Percentiles rank a stretch among this genome's conserved stretches.
Conservation (phyloP, 257 asterid genomes). For the Jaltomata sinuosa region DNA sequence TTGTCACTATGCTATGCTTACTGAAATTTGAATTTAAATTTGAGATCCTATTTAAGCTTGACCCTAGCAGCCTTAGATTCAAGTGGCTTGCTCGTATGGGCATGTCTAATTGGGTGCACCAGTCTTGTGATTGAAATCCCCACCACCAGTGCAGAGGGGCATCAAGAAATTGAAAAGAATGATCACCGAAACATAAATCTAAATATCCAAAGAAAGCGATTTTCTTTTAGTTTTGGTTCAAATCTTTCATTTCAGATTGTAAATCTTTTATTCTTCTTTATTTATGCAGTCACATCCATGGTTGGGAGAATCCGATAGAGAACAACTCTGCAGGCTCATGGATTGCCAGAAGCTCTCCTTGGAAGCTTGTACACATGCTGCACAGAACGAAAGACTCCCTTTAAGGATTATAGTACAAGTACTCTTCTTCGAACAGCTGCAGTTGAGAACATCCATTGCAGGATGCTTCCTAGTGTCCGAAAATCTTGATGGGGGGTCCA, state of each 20-base stretch:
- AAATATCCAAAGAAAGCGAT: not conserved
- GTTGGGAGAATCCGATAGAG: slow-evolving; percentile 80
- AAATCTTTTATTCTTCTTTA: not conserved
- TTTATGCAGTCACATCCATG: slow-evolving; percentile 93
- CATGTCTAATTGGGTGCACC: not conserved
- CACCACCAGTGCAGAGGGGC: not conserved
- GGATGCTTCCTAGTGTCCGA: slow-evolving; percentile 94
- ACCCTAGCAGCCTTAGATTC: not conserved
- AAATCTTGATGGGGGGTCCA: slow-evolving; percentile 83
- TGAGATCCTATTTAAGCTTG: not conserved
- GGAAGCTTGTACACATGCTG: slow-evolving; percentile 98
- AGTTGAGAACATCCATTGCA: slow-evolving; percentile 81
- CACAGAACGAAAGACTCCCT: slow-evolving; percentile 90
- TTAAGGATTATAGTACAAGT: slow-evolving; percentile 81
- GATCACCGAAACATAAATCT: not conserved
- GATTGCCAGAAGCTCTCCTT: slow-evolving; percentile 98
- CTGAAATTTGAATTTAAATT: not conserved
- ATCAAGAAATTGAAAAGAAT: not conserved
- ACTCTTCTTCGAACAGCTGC: slow-evolving; percentile 97
- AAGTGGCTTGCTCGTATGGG: not conserved
- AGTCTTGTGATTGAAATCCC: not conserved
- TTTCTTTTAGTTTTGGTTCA: not conserved
- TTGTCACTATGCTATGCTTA: not conserved
- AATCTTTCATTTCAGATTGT: not conserved
- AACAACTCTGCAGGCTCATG: slow-evolving; percentile 83